A percentile compares a stretch with the other conserved stretches of the same genome.
Evolutionary conservation across 192 early-diverging fungal species (phyloP).

Genomic region (Coemansia aciculifera): DNA sequence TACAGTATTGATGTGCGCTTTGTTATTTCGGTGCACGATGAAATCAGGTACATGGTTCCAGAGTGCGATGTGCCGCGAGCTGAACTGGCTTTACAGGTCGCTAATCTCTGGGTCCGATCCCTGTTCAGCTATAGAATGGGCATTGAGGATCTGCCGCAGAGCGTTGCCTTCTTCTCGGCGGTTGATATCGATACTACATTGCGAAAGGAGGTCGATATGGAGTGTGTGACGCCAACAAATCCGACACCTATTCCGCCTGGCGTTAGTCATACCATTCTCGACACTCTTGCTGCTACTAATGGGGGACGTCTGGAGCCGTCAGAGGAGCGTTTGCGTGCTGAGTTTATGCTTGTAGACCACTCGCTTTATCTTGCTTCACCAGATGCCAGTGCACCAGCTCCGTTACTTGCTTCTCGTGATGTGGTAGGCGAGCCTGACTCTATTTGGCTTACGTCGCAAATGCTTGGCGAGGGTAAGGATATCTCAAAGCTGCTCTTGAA

Average conservation of each 20-base stretch:
- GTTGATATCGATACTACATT: conserved; percentile 91
- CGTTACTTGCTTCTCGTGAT: no score
- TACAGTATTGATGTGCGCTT: conserved; percentile 82
- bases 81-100: conserved; percentile 83
- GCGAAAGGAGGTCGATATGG: conserved; percentile 87
- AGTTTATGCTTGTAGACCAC: conserved; percentile 26
- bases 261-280: conserved; percentile 21
- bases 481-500: conserved; percentile 12
- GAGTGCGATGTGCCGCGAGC: conserved; percentile 73
- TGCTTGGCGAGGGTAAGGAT: conserved; percentile 14
- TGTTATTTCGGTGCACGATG: conserved; percentile 92
- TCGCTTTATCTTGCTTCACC: conserved; percentile 12
- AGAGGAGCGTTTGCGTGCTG: neutral
- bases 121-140: conserved; percentile 84
- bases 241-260: conserved; percentile 59
- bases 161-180: conserved; percentile 90
- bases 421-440: conserved; percentile 6
- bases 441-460: conserved; percentile 41
- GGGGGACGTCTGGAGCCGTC: conserved; percentile 20
- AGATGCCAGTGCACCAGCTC: neutral
- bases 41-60: conserved; percentile 84
- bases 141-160: conserved; percentile 83
- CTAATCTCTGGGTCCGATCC: conserved; percentile 90
- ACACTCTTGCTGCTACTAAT: conserved; percentile 25
- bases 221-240: conserved; percentile 86